These are phyloP conservation scores for Annona squamosa DNA, from an alignment of 164 flowering plant genomes.

Conservation along the genomic window DNA sequence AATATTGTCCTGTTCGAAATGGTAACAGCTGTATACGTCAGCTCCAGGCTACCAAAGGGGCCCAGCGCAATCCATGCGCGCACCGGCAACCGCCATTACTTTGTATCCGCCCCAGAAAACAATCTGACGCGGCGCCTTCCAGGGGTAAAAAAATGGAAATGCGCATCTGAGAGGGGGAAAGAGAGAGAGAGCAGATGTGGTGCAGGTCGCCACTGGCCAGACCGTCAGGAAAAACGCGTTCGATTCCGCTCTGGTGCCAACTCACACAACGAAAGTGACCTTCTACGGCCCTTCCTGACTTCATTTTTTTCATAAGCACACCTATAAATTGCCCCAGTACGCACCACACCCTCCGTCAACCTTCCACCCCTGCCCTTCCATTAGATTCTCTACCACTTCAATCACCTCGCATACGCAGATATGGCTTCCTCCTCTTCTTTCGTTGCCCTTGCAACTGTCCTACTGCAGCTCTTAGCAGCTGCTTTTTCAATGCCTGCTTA, in stretches of 20 bases:
- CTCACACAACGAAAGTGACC: not conserved
- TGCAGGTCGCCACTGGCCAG: not conserved
- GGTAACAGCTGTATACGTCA: no score
- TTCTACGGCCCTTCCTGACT: not conserved
- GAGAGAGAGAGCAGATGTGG: no score
- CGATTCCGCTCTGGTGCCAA: not conserved
- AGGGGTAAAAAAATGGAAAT: no score
- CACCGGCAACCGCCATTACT: no score
- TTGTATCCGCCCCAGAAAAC: no score
- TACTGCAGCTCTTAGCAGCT: not conserved
- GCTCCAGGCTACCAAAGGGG: no score
- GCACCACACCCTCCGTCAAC: not conserved
- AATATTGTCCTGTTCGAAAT: no score
- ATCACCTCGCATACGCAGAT: not conserved
- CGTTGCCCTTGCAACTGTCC: not conserved
- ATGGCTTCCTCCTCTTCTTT: not conserved
- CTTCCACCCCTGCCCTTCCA: not conserved
- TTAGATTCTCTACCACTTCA: not conserved
- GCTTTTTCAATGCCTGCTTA: slow-evolving; percentile 2
- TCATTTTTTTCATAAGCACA: not conserved
- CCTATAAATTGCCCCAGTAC: not conserved
- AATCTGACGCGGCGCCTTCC: no score
- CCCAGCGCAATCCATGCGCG: no score
- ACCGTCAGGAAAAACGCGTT: not conserved
- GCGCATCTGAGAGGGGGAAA: no score